Conservation (phyloP, 768 basidiomycete genomes). For the Auricularia sp. region DNA sequence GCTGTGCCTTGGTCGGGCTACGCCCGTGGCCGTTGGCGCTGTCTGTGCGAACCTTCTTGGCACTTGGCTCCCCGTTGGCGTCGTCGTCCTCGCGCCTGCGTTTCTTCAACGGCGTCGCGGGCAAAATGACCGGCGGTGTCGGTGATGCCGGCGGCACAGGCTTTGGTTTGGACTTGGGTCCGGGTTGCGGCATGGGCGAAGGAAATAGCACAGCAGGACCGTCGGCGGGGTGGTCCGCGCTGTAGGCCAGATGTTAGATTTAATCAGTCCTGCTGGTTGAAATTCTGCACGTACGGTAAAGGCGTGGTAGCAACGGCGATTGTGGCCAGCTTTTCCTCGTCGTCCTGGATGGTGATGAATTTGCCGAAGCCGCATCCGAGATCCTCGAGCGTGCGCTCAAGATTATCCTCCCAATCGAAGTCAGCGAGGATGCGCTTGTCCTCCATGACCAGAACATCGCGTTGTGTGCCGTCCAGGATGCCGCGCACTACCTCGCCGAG, state of each 20-base stretch:
- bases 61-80: constrained; percentile 43
- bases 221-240: constrained; percentile 46
- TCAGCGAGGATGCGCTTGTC: constrained; percentile 81
- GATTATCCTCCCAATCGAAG: constrained; percentile 90
- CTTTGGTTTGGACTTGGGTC: constrained; percentile 26
- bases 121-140: constrained; percentile 32
- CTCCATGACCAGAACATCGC: constrained; percentile 78
- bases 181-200: constrained; percentile 49
- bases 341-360: constrained; percentile 83
- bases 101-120: constrained; percentile 44
- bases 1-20: constrained; percentile 55
- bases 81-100: constrained; percentile 36
- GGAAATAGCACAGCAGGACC: constrained; percentile 54
- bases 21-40: constrained; percentile 15
- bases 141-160: constrained; percentile 31
- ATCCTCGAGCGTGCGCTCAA: constrained; percentile 69
- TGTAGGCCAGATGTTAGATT: constrained; percentile 16
- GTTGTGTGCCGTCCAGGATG: constrained; percentile 46
- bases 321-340: constrained; percentile 67
- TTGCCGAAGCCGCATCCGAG: constrained; percentile 72
- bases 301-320: constrained; percentile 59
- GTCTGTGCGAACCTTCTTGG: constrained; percentile 43
- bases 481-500: constrained; percentile 66
- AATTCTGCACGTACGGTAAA: constrained; percentile 50
- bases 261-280: neutral